These are phyloP conservation scores for Grigorovia humatica DNA, from an alignment of 805 yeast species.

Conservation along the genomic window DNA sequence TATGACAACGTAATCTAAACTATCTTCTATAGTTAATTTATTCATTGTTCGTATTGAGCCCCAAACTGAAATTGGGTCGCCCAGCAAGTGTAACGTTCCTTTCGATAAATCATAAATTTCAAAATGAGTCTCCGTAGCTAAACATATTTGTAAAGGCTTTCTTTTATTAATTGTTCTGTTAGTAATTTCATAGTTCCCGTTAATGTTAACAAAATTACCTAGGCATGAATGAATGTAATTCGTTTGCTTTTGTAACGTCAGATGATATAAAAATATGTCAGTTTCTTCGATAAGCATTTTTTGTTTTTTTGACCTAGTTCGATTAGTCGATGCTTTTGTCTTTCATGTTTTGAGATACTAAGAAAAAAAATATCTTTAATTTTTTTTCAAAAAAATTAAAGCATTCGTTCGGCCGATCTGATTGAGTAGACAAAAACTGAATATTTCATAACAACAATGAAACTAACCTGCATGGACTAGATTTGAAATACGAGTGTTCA, in stretches of 20 bases:
- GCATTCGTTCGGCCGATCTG: too few relatives aligned
- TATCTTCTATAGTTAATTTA: slow-evolving; percentile 24
- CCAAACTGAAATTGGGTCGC: slow-evolving; percentile 38
- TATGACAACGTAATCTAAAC: slow-evolving; percentile 56
- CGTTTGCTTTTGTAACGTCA: slow-evolving; percentile 57
- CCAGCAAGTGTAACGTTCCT: slow-evolving; percentile 41
- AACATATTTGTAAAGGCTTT: slow-evolving; percentile 22
- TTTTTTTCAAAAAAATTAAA: too few relatives aligned
- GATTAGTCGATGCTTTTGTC: neutral
- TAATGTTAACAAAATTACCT: slow-evolving; percentile 55
- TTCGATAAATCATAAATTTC: slow-evolving; percentile 36
- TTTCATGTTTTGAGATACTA: too few relatives aligned
- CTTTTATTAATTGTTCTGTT: neutral
- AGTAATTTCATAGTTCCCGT: neutral
- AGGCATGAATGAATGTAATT: slow-evolving; percentile 45
- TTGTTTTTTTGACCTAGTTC: neutral
- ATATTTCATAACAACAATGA: too few relatives aligned
- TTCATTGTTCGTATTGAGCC: slow-evolving; percentile 40
- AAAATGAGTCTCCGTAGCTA: slow-evolving; percentile 23
- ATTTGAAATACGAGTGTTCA: too few relatives aligned
- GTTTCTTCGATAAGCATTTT: slow-evolving; percentile 13
- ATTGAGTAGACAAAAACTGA: too few relatives aligned
- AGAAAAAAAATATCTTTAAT: too few relatives aligned
- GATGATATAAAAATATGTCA: slow-evolving; percentile 40
- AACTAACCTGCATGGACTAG: too few relatives aligned